Conservation (phyloP, 2,329 filamentous ascomycete genomes). For the Epichloe uncinata region DNA sequence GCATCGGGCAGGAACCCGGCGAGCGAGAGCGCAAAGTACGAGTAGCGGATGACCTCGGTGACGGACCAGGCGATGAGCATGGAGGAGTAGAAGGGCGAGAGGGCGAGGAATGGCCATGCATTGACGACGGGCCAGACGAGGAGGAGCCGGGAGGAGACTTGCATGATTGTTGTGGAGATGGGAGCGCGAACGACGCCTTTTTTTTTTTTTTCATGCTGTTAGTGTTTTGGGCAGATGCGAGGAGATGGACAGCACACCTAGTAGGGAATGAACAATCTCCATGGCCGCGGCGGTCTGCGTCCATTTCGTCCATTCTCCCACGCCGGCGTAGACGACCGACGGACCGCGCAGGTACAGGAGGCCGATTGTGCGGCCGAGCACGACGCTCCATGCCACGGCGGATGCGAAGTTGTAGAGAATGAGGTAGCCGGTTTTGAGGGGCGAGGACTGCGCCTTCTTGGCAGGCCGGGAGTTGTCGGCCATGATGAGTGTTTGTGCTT, state of each 20-base stretch:
- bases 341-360: conserved; percentile 42
- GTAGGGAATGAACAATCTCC: conserved; percentile 69
- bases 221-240: not conserved
- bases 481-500: not conserved
- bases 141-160: conserved; percentile 75
- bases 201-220: not conserved
- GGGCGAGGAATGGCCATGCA: conserved; percentile 54
- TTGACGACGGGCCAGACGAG: conserved; percentile 79
- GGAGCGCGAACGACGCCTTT: conserved; percentile 76
- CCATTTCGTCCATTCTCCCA: conserved; percentile 57
- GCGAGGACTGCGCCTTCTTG: conserved; percentile 1
- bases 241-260: conserved; percentile 40
- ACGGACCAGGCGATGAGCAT: conserved; percentile 82
- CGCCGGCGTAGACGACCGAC: conserved; percentile 43
- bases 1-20: conserved; percentile 45
- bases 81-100: conserved; percentile 50
- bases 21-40: conserved; percentile 72
- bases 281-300: conserved; percentile 74
- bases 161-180: conserved; percentile 73
- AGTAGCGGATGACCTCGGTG: conserved; percentile 89
- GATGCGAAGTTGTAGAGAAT: conserved; percentile 75
- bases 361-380: conserved; percentile 54
- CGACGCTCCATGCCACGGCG: conserved; percentile 62
- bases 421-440: conserved; percentile 52
- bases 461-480: not conserved